Base-by-base conservation (phyloP, 345 rosid genomes). In the Hibiscus syriacus region DNA sequence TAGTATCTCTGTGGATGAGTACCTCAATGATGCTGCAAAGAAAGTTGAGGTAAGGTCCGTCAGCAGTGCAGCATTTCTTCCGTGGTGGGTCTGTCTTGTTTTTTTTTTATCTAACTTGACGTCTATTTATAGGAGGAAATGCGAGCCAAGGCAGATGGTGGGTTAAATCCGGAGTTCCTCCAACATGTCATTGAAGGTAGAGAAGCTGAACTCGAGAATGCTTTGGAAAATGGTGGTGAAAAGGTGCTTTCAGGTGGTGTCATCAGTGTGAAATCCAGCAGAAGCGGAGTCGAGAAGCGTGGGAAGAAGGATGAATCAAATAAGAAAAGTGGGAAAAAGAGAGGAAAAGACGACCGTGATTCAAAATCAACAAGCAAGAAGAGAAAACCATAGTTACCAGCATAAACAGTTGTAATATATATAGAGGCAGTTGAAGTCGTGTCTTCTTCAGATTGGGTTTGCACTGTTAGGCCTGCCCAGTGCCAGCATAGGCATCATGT, bases 1-100 rank as follows among this genome's bases (percentile, higher is more conserved):
- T 74, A 84, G 66, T 43, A 81, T 91, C 70, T 80, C 99, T 0
- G 79, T 94, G 71, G 96, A 87, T 5, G 96, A 91, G 64, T 98
- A 89, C 81, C 96, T 91, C 27, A 86, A 81, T 61, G 92, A 87
- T 48, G 99, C 73, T 12, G 98, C 96, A 32, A 82, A 71, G 82
- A 79, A 87, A 85, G 92, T 84, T 63, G 89, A 87, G 97, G 99
- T 94, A 64, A 23, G 75, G 56, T 55, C 32, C 27, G 6, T 59
- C 38, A 0, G 16, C 19, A 29, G 17, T 50, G n/a, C 4, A 8
- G 13, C 12, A 19, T 32, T 25, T 8, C 12, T 19, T 17, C 61
- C 12, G 7, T 34, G 10, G 11, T 6, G 6, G 26, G 11, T 59
- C 22, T 67, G 17, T 48, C 10, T 14, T 29, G 32, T n/a, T n/a